A percentile compares a stretch with the other conserved stretches of the same genome.
phyloP scores from a whole-genome alignment of 2,329 filamentous ascomycete species.

The Aureobasidium vineae region DNA sequence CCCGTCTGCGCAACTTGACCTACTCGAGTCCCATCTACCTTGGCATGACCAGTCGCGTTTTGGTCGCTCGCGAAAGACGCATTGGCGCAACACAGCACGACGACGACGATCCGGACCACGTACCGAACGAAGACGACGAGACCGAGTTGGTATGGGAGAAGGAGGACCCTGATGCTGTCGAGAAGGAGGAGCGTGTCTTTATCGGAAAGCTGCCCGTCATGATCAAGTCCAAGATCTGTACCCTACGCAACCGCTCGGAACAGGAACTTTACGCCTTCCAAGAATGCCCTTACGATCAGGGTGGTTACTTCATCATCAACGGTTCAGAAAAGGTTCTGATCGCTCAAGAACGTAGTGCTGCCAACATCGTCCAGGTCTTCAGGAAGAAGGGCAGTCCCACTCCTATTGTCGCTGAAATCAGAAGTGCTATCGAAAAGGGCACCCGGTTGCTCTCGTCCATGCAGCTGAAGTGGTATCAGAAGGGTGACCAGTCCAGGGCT shows the following conservation, averaged over 20 bases:
- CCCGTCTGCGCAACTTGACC: constrained; percentile 90
- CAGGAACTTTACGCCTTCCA: constrained; percentile 87
- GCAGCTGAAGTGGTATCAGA: constrained; percentile 84
- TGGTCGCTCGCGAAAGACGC: constrained; percentile 74
- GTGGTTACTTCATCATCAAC: constrained; percentile 99
- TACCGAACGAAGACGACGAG: constrained; percentile 47
- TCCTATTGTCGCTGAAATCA: constrained; percentile 91
- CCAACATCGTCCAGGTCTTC: constrained; percentile 99
- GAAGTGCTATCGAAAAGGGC: constrained; percentile 94
- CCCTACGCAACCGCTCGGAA: constrained; percentile 78
- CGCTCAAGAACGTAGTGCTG: constrained; percentile 93
- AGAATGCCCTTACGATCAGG: constrained; percentile 97
- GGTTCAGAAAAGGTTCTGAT: constrained; percentile 98
- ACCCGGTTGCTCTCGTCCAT: constrained; percentile 92
- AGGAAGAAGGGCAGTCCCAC: constrained; percentile 96
- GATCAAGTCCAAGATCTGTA: constrained; percentile 96
- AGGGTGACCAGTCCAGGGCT: constrained; percentile 75
- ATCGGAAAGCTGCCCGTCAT: constrained; percentile 96
- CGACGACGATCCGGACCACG: constrained; percentile 60
- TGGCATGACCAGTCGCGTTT: constrained; percentile 80
- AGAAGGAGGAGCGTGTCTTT: constrained; percentile 71
- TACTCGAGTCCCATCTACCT: constrained; percentile 92
- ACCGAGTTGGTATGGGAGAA: constrained; percentile 49
- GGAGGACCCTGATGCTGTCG: constrained; percentile 37
- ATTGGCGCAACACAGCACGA: constrained; percentile 58